Evolutionary conservation across 176 grass and related monocot genomes (phyloP).

Genomic region (Carex cristatella): DNA sequence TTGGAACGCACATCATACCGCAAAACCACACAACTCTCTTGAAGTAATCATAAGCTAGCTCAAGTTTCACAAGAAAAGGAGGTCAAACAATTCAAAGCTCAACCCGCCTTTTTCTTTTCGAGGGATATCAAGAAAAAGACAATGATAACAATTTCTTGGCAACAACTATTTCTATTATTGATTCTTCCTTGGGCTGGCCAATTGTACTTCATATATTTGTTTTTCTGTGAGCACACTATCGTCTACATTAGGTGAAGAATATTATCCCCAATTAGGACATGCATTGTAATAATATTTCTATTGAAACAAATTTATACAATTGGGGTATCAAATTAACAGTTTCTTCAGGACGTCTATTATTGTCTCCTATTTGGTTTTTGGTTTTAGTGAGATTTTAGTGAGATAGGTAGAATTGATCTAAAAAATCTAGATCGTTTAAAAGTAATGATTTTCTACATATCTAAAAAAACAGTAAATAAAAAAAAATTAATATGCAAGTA

Average conservation of each 20-base stretch:
- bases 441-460: no score
- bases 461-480: no score
- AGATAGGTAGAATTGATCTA: no score
- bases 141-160: not conserved
- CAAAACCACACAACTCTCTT: not conserved
- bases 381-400: no score
- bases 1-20: not conserved
- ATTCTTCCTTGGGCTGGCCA: not conserved
- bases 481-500: no score
- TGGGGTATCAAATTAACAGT: not conserved
- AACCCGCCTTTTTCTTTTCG: not conserved
- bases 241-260: not conserved
- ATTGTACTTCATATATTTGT: not conserved
- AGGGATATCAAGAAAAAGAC: constrained; percentile 1
- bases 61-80: not conserved
- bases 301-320: not conserved
- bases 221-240: not conserved
- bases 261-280: not conserved
- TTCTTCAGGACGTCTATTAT: no score
- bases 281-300: not conserved
- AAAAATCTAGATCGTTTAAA: no score
- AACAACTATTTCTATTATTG: not conserved
- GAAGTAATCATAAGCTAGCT: not conserved
- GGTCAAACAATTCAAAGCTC: not conserved
- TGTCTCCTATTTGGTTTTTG: no score